Evolutionary conservation across 495 filamentous ascomycete species (phyloP).

Genomic region (Hyaloscypha bicolor): DNA sequence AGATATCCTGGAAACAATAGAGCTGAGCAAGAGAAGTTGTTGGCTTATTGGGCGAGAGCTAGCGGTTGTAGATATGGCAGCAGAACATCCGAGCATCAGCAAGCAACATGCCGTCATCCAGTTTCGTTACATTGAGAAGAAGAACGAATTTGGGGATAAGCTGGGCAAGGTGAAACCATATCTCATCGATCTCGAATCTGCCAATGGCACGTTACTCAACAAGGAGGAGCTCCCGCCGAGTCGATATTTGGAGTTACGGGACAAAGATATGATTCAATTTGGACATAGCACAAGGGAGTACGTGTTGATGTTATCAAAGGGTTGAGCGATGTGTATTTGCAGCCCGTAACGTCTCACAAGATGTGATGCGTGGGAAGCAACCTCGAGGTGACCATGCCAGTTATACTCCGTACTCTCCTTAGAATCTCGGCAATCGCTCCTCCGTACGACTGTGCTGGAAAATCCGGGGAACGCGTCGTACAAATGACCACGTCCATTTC

Average conservation of each 20-base stretch:
- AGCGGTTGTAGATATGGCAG: conserved; percentile 76
- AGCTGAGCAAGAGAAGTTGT: conserved; percentile 73
- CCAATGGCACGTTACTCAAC: conserved; percentile 87
- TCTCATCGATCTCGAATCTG: conserved; percentile 89
- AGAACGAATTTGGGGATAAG: conserved; percentile 83
- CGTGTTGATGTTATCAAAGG: conserved; percentile 70
- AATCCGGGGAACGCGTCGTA: conserved; percentile 12
- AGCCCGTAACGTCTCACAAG: background rate
- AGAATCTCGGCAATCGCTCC: background rate
- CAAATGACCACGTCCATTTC: conserved; percentile 5
- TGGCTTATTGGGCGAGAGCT: conserved; percentile 88
- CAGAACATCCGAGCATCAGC: conserved; percentile 89
- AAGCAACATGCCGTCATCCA: conserved; percentile 96
- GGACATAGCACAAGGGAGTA: conserved; percentile 87
- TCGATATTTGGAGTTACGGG: conserved; percentile 81
- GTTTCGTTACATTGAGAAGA: conserved; percentile 81
- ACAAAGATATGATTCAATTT: conserved; percentile 88
- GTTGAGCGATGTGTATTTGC: conserved; percentile 32
- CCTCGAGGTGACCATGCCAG: background rate
- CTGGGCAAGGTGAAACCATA: conserved; percentile 84
- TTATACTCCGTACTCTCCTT: background rate
- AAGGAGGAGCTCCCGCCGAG: conserved; percentile 69
- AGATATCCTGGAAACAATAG: conserved; percentile 77
- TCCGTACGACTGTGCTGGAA: background rate
- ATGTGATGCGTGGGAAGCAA: background rate